Evolutionary conservation across 139 green algal genomes (phyloP).

Genomic region (Chlorella sorokiniana): DNA sequence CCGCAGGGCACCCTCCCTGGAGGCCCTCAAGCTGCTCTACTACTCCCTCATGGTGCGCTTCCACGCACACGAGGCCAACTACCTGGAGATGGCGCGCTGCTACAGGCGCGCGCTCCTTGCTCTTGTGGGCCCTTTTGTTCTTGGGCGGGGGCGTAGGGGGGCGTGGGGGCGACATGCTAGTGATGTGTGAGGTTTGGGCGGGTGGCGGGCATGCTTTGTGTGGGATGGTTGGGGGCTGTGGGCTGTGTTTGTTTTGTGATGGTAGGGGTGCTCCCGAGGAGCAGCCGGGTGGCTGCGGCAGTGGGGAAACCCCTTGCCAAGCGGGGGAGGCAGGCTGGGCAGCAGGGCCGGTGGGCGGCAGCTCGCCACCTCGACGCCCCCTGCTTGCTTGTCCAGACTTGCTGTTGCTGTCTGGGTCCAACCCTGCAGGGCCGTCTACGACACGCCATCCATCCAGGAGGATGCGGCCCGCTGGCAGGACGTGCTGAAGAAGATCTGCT

Average conservation of each 20-base stretch:
- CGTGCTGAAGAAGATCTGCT: constrained; percentile 34
- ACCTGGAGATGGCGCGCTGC: constrained; percentile 92
- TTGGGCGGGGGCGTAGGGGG: too few relatives aligned
- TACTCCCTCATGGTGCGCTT: constrained; percentile 93
- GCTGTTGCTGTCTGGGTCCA: neutral
- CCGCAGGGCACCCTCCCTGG: constrained; percentile 74
- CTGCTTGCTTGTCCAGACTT: neutral
- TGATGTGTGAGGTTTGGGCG: too few relatives aligned
- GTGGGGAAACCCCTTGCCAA: too few relatives aligned
- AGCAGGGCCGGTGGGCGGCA: too few relatives aligned
- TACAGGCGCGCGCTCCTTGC: constrained; percentile 44
- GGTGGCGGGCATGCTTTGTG: too few relatives aligned
- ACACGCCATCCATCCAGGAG: constrained; percentile 54
- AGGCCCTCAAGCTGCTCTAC: constrained; percentile 94
- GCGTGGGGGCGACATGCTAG: too few relatives aligned
- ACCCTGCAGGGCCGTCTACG: constrained; percentile 58
- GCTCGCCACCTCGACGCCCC: too few relatives aligned
- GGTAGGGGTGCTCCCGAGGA: too few relatives aligned
- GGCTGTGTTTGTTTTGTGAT: too few relatives aligned
- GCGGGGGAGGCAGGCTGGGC: too few relatives aligned
- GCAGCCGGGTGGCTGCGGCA: too few relatives aligned
- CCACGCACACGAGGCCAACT: constrained; percentile 84
- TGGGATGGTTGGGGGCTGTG: too few relatives aligned
- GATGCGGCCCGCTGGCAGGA: constrained; percentile 59
- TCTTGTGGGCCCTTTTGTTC: neutral